Evolutionary conservation across 768 basidiomycete species (phyloP).

Genomic region (Strobilomyces echinocephalus): DNA sequence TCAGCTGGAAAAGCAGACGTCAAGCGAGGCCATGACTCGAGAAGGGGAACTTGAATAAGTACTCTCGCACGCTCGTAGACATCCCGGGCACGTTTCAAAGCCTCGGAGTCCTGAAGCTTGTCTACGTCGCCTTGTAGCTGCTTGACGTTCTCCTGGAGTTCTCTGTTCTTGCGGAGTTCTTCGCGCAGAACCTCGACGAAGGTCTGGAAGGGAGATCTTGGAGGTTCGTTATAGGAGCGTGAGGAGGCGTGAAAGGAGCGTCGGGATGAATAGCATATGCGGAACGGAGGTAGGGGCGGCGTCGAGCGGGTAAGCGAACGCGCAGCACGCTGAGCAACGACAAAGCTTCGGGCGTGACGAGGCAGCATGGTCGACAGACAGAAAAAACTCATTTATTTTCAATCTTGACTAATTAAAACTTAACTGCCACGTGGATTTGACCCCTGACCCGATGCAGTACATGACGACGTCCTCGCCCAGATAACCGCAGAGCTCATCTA

Average conservation of each 20-base stretch:
- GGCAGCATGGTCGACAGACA: constrained; percentile 37
- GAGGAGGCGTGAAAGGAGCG: constrained; percentile 63
- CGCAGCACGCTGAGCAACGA: constrained; percentile 26
- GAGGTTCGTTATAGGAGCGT: constrained; percentile 55
- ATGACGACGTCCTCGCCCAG: too few species aligned
- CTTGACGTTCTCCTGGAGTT: constrained; percentile 94
- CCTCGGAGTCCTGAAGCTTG: constrained; percentile 94
- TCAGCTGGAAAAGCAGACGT: constrained; percentile 51
- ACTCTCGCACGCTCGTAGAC: constrained; percentile 95
- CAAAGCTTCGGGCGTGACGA: constrained; percentile 41
- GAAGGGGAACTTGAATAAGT: constrained; percentile 27
- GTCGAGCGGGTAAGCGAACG: constrained; percentile 18
- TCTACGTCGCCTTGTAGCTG: constrained; percentile 97
- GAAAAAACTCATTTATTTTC: constrained; percentile 9
- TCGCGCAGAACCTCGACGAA: constrained; percentile 93
- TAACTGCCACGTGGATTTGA: neutral
- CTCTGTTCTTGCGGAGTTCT: constrained; percentile 89
- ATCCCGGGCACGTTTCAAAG: constrained; percentile 87
- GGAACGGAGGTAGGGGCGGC: constrained; percentile 25
- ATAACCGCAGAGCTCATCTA: too few species aligned
- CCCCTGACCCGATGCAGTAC: too few species aligned
- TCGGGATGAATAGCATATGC: constrained; percentile 24
- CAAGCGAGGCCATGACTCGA: constrained; percentile 2
- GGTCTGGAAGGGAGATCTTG: constrained; percentile 92
- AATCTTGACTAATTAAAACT: neutral